A percentile compares a stretch with the other conserved stretches of the same genome.
These are phyloP conservation scores for Rhazya stricta DNA, from an alignment of 257 asterid genomes.

Conservation along the genomic window DNA sequence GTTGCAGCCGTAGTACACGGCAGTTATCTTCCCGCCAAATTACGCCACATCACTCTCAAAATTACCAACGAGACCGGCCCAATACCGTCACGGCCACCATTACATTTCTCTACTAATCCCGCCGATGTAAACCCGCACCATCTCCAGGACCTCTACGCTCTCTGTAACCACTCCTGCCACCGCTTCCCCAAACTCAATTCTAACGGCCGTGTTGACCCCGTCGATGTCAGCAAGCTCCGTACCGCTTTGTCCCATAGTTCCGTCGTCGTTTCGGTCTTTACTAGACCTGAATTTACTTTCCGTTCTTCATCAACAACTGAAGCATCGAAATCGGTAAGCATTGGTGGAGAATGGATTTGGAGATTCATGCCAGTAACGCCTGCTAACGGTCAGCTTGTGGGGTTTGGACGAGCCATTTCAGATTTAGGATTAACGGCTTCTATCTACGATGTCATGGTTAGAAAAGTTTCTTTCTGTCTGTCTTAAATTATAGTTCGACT, in stretches of 20 bases:
- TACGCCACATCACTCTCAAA: slow-evolving; percentile 28
- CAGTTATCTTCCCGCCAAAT: slow-evolving; percentile 51
- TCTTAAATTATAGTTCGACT: background rate
- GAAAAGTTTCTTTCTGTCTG: slow-evolving; percentile 5
- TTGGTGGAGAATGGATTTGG: slow-evolving; percentile 63
- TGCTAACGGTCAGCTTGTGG: slow-evolving; percentile 62
- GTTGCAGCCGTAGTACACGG: slow-evolving; percentile 41
- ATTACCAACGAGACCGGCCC: slow-evolving; percentile 22
- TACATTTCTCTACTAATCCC: slow-evolving; percentile 59
- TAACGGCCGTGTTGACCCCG: slow-evolving; percentile 54
- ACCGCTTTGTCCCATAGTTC: slow-evolving; percentile 69
- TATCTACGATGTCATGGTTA: slow-evolving; percentile 81
- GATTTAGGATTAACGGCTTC: slow-evolving; percentile 77
- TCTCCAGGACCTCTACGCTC: slow-evolving; percentile 53
- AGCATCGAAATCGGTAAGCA: slow-evolving; percentile 22
- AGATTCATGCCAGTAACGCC: slow-evolving; percentile 57
- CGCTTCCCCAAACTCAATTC: slow-evolving; percentile 64
- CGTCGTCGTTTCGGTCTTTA: slow-evolving; percentile 66
- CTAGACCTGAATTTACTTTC: slow-evolving; percentile 37
- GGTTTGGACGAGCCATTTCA: slow-evolving; percentile 89
- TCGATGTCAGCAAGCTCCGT: slow-evolving; percentile 54
- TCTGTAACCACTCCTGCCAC: slow-evolving; percentile 83
- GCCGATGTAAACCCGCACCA: slow-evolving; percentile 41
- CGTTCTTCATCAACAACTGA: slow-evolving; percentile 16
- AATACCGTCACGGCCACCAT: slow-evolving; percentile 41